Evolutionary conservation across 2,329 filamentous ascomycete species (phyloP).

Genomic region (Xylaria sp.): DNA sequence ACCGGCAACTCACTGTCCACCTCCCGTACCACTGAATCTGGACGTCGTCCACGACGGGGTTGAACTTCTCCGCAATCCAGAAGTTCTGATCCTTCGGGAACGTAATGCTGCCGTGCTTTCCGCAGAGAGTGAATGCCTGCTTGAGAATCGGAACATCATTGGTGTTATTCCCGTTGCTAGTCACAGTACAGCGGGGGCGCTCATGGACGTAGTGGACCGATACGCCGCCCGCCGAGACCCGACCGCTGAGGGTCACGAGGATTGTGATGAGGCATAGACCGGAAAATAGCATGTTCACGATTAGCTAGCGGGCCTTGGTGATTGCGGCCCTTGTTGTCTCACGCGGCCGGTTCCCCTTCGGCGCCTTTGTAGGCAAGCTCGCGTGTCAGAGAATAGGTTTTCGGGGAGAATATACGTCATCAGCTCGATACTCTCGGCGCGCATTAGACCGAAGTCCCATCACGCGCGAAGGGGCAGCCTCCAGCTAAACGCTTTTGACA

Average conservation of each 20-base stretch:
- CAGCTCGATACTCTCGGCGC: background rate
- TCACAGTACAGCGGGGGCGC: constrained; percentile 39
- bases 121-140: constrained; percentile 43
- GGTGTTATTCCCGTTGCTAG: constrained; percentile 30
- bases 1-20: constrained; percentile 51
- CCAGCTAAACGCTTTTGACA: background rate
- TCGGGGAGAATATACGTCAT: background rate
- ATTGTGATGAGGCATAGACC: background rate
- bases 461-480: background rate
- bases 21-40: constrained; percentile 62
- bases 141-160: constrained; percentile 46
- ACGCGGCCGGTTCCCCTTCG: background rate
- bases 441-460: constrained; percentile 3
- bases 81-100: constrained; percentile 63
- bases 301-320: background rate
- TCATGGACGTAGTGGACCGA: constrained; percentile 14
- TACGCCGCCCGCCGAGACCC: constrained; percentile 3
- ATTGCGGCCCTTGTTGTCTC: background rate
- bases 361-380: background rate
- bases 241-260: background rate
- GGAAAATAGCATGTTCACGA: constrained; percentile 1
- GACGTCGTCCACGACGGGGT: constrained; percentile 61
- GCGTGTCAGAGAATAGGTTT: background rate
- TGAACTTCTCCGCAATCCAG: constrained; percentile 60
- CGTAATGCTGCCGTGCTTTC: constrained; percentile 53